A percentile compares a stretch with the other conserved stretches of the same genome.
Evolutionary conservation across 2,329 filamentous ascomycete species (phyloP).

Genomic region (Corinectria fuckeliana): DNA sequence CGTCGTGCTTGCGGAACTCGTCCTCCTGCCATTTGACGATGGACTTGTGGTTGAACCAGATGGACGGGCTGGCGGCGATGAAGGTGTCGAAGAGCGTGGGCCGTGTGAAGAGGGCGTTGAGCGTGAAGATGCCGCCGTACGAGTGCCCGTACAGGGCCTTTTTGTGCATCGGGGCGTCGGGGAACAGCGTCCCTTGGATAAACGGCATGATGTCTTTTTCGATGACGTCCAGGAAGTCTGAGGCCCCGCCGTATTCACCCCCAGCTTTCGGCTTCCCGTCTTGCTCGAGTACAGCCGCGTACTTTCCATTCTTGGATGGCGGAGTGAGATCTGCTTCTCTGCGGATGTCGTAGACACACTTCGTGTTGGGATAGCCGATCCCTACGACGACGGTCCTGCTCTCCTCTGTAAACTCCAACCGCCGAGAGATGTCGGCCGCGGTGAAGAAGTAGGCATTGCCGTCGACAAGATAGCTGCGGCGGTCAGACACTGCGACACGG

Average conservation of each 20-base stretch:
- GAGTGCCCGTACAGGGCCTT: slow-evolving; percentile 57
- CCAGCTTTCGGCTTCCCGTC: slow-evolving; percentile 30
- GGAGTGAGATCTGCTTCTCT: slow-evolving; percentile 41
- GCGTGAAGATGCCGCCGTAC: slow-evolving; percentile 54
- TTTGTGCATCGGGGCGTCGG: slow-evolving; percentile 37
- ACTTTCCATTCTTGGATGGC: slow-evolving; percentile 23
- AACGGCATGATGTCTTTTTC: slow-evolving; percentile 45
- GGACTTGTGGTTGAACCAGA: slow-evolving; percentile 54
- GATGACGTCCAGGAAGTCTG: slow-evolving; percentile 52
- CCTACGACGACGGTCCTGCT: slow-evolving; percentile 40
- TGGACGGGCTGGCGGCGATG: slow-evolving; percentile 53
- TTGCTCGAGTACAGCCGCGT: slow-evolving; percentile 26
- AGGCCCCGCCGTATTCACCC: slow-evolving; percentile 48
- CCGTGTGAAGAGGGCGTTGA: slow-evolving; percentile 51
- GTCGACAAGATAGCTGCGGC: slow-evolving; percentile 42
- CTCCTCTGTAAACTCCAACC: slow-evolving; percentile 34
- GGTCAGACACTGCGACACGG: neutral
- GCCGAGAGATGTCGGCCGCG: slow-evolving; percentile 38
- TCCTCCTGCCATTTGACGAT: slow-evolving; percentile 44
- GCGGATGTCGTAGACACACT: slow-evolving; percentile 38
- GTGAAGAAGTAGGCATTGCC: slow-evolving; percentile 46
- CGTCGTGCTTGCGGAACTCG: slow-evolving; percentile 27
- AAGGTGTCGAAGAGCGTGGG: slow-evolving; percentile 51
- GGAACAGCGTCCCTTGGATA: slow-evolving; percentile 34
- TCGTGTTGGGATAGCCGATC: slow-evolving; percentile 40